Base-by-base conservation (phyloP, 164 flowering plant species). In the Umbellularia californica region DNA sequence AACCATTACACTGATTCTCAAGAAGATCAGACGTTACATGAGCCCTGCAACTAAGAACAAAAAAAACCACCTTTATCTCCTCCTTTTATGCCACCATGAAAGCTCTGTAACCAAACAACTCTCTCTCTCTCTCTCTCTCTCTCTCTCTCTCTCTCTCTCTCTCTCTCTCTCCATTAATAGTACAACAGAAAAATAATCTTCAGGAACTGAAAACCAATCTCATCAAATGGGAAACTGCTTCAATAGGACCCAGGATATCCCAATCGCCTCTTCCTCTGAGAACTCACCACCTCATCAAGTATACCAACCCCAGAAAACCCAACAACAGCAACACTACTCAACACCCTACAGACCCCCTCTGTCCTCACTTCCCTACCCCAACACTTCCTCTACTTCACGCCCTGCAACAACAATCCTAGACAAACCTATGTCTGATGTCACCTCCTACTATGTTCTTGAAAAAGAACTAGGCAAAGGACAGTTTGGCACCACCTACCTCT, bases 381-480 rank as follows among this genome's bases (percentile, higher is more conserved):
- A 47, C 84, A 19, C 52, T 82, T 47, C 50, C 85, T 17, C 74
- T 75, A 55, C 65, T 33, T 14, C 51, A 50, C 23, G n/a, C 60
- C 60, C 13, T 33, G 20, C 1, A 79, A 81, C 3, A 79, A 81
- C 72, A 62, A 79, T 93, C 35, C 79, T 91, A 14, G 72, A 80
- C 70, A 79, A 65, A 51, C 92, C 92, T 3, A 80, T 80, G 68
- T 71, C 77, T 23, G 92, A 94, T 70, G 77, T 94, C 19, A 76
- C 70, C 70, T 14, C 85, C 1, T 66, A 86, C 12, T 94, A 89
- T 70, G 75, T 58, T 33, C 79, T 92, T 5, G 88, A 84, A 10
- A 87, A 80, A 73, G 98, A 91, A 70, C 81, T 94, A 27, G 96
- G 98, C 6, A 77, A 91, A 63, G 98, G 98, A 15, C 97, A 90